Conservation (phyloP, 208 protist species). For the Acanthamoeba divionensis region DNA sequence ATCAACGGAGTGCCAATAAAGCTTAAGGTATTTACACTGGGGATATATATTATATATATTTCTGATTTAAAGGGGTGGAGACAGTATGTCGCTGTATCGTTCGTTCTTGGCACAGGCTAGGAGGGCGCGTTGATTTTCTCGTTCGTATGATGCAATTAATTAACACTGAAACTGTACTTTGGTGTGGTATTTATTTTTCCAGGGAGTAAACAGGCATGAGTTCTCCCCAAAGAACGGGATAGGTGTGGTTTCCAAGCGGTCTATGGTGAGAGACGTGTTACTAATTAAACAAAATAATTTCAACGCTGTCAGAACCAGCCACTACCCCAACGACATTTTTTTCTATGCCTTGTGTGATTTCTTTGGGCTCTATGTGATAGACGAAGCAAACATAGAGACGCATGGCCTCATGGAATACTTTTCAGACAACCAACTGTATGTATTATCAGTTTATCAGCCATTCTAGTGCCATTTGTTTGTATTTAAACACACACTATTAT, state of each 20-base stretch:
- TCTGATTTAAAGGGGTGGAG: too few relatives aligned
- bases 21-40: too few relatives aligned
- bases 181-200: too few relatives aligned
- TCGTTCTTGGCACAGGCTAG: too few relatives aligned
- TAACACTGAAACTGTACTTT: too few relatives aligned
- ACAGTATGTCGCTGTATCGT: too few relatives aligned
- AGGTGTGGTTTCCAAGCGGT: not conserved
- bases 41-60: too few relatives aligned
- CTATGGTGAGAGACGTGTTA: conserved; percentile 55
- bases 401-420: conserved; percentile 59
- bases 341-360: conserved; percentile 66
- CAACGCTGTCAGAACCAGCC: conserved; percentile 70
- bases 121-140: too few relatives aligned
- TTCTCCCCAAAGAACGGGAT: conserved; percentile 26
- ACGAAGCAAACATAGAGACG: conserved; percentile 76
- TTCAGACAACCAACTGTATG: not conserved
- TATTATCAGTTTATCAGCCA: not conserved
- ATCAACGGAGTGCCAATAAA: conserved; percentile 4
- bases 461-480: not conserved
- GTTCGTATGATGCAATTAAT: too few relatives aligned
- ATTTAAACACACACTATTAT: too few relatives aligned
- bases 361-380: conserved; percentile 67
- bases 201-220: conserved; percentile 43
- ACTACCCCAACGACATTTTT: conserved; percentile 68
- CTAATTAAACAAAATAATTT: conserved; percentile 70